A percentile compares a stretch with the other conserved stretches of the same genome.
Conservation (phyloP, 352 stramenopile genomes). For the Globisporangium lucens region DNA sequence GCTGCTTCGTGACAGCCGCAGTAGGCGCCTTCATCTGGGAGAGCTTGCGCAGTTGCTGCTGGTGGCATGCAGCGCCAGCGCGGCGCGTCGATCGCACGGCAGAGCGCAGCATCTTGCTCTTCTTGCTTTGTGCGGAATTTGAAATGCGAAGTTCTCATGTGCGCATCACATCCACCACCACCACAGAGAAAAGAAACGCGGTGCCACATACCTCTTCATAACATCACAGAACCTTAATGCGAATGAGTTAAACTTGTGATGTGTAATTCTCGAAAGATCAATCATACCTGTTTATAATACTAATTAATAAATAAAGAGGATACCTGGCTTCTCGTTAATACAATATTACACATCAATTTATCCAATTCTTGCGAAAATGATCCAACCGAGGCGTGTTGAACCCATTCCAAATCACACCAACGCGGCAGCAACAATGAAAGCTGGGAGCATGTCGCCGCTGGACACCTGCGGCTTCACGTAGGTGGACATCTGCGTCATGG, state of each 20-base stretch:
- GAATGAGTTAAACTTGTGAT: background rate
- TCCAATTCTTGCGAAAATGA: background rate
- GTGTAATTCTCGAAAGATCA: background rate
- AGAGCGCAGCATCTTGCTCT: constrained; percentile 13
- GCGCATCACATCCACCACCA: background rate
- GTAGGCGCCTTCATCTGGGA: constrained; percentile 1
- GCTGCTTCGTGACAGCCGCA: background rate
- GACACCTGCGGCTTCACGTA: background rate
- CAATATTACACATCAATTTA: background rate
- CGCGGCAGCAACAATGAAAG: background rate
- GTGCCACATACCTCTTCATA: background rate
- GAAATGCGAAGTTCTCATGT: constrained; percentile 4
- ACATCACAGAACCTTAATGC: background rate
- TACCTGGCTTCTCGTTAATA: background rate
- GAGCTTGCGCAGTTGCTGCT: constrained; percentile 13
- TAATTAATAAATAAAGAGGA: background rate
- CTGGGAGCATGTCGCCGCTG: background rate
- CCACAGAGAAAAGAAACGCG: constrained; percentile 5
- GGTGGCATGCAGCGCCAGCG: background rate
- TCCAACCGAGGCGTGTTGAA: background rate
- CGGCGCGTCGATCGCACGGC: constrained; percentile 13
- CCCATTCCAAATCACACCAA: constrained; percentile 3
- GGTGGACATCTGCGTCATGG: background rate
- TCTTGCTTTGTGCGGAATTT: background rate
- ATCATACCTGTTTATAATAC: background rate